Evolutionary conservation across 495 filamentous ascomycete species (phyloP), one percentile per base, ranked within the genome.

Genomic region (Talaromyces thailandensis): DNA sequence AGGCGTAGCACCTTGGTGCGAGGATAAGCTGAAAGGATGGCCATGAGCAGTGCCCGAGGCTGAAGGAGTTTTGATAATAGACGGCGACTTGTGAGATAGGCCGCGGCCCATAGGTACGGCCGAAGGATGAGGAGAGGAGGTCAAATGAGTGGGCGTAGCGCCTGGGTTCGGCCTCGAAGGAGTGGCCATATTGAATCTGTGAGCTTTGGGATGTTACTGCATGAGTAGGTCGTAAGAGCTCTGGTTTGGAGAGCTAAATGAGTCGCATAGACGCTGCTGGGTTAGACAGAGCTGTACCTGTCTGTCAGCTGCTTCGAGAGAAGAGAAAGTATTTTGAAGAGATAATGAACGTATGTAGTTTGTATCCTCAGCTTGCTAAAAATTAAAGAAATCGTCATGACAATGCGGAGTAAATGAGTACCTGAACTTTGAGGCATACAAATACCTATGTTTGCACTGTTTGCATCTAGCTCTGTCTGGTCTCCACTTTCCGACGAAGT

Each of bases 121-220:
- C 6, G 75, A 68, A 6, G 75, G 76, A 55, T 72, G 75, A 32
- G 78, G 78, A 18, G 78, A 80, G 12, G 77, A 74, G 24, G 73
- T 77, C 40, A 78, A 69, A 63, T 80, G 72, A n/a, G 75, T 78
- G 18, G 78, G 78, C 40, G 78, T 80, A 35, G 78, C 70, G 50
- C 67, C 78, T 18, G 73, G 75, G 43, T 73, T 71, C 35, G 56
- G 70, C 62, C 77, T 80, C 55, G 75, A 76, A 23, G 77, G 77
- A 31, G 77, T 80, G 45, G 77, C 76, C 77, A 80, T 79, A 63
- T 25, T 64, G 21, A 14, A 14, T 35, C n/a, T 37, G 21, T 26
- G 32, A 62, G 37, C 12, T 31, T 21, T 24, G 29, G 24, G 21
- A 6, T 11, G 29, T 23, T 26, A 26, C n/a, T 28, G 23, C 50